Conservation (phyloP, 768 basidiomycete genomes). For the Postia placenta region DNA sequence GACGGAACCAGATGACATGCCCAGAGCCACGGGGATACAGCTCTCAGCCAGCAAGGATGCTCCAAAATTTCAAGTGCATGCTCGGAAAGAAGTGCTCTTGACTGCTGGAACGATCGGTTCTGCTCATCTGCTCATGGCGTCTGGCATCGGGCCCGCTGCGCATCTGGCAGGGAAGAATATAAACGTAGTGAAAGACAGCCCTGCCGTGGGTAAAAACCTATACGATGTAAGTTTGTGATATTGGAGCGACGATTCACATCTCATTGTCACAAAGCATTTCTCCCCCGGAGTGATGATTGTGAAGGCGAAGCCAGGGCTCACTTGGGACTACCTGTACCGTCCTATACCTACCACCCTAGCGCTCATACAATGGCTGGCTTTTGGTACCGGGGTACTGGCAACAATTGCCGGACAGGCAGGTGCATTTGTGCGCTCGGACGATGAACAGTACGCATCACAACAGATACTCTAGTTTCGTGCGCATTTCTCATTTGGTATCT, state of each 20-base stretch:
- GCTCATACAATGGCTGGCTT: conserved; percentile 5
- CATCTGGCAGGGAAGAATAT: conserved; percentile 15
- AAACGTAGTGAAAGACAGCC: conserved; percentile 14
- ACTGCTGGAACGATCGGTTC: conserved; percentile 11
- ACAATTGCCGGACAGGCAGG: conserved; percentile 3
- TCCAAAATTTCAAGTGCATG: conserved; percentile 8
- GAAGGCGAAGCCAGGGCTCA: conserved; percentile 8
- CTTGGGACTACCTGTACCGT: conserved; percentile 8
- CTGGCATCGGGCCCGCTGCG: conserved; percentile 20
- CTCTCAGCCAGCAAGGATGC: conserved; percentile 2
- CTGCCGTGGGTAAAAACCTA: conserved; percentile 22
- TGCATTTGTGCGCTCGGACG: conserved; percentile 9
- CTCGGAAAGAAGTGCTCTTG: conserved; percentile 15
- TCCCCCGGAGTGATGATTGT: conserved; percentile 8
- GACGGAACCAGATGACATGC: background rate
- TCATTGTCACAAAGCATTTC: conserved; percentile 7
- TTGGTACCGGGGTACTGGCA: conserved; percentile 8
- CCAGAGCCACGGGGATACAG: conserved; percentile 9
- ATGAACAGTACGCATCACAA: conserved; percentile 5
- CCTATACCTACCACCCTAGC: background rate
- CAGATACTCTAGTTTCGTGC: too few species aligned
- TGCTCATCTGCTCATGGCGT: conserved; percentile 20
- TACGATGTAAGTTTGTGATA: conserved; percentile 11
- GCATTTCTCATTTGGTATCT: too few species aligned
- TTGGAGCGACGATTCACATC: background rate